Evolutionary conservation across 2,329 filamentous ascomycete species (phyloP).

Genomic region (Sarocladiaceae sp.): DNA sequence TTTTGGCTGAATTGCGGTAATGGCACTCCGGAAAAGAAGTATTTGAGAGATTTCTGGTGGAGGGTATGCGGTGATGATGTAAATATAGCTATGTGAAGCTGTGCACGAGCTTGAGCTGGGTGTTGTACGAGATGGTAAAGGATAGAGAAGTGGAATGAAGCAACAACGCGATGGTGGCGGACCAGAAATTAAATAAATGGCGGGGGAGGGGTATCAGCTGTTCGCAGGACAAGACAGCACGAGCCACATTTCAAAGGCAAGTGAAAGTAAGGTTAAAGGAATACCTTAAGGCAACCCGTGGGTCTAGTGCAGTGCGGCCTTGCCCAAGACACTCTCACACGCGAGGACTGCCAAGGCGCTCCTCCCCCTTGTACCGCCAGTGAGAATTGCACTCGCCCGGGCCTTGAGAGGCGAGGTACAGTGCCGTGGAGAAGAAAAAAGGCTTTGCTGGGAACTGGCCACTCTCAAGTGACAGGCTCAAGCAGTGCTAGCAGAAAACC

Average conservation of each 20-base stretch:
- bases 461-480: neutral
- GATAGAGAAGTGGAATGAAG: neutral
- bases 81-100: neutral
- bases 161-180: neutral
- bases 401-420: too few species aligned
- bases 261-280: neutral
- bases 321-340: neutral
- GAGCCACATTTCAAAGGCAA: neutral
- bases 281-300: neutral
- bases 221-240: neutral
- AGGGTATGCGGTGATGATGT: neutral
- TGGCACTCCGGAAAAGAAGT: too few species aligned
- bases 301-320: neutral
- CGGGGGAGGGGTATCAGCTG: constrained; percentile 9
- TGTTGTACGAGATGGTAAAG: neutral
- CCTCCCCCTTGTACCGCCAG: neutral
- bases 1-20: neutral
- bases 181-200: constrained; percentile 3
- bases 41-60: neutral
- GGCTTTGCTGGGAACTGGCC: neutral
- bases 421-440: too few species aligned
- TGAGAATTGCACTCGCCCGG: neutral
- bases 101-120: neutral
- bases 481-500: neutral
- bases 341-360: neutral